phyloP scores from a whole-genome alignment of 164 flowering plant species.

The Dillenia suffruticosa region DNA sequence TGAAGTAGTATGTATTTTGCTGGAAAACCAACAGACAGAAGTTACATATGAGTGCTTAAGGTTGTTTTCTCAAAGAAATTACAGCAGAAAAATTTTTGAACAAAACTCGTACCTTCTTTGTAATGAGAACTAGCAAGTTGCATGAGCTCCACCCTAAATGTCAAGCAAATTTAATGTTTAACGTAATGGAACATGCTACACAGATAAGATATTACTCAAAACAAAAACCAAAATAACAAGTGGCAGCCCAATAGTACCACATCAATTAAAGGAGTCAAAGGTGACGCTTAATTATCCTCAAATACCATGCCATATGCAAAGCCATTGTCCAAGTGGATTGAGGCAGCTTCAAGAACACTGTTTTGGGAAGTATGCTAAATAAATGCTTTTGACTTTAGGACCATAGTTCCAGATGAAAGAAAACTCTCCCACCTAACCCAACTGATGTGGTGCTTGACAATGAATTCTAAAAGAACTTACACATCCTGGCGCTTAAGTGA shows the following conservation, averaged over 20 bases:
- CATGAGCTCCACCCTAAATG: conserved; percentile 53
- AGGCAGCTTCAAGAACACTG: too few relatives aligned
- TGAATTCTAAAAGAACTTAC: conserved; percentile 39
- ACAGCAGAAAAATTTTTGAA: not conserved
- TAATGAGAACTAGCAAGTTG: conserved; percentile 46
- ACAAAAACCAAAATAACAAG: not conserved
- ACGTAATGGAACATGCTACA: not conserved
- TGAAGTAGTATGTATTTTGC: conserved; percentile 65
- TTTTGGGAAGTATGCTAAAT: too few relatives aligned
- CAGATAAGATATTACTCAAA: conserved; percentile 3
- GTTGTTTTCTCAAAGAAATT: not conserved
- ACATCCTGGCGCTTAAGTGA: conserved; percentile 52
- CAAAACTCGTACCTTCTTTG: conserved; percentile 46
- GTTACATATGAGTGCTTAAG: too few relatives aligned
- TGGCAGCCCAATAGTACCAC: too few relatives aligned
- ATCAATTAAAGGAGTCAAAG: too few relatives aligned
- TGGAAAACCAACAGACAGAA: conserved; percentile 13
- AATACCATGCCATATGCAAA: too few relatives aligned
- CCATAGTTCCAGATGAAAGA: too few relatives aligned
- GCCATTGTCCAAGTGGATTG: too few relatives aligned
- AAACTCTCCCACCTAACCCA: too few relatives aligned
- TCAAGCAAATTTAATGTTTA: not conserved
- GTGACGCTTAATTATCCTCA: too few relatives aligned
- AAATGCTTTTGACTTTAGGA: too few relatives aligned
- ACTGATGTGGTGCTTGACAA: too few relatives aligned